Evolutionary conservation across 2,329 filamentous ascomycete genomes (phyloP), one percentile per base, ranked within the genome.

Genomic region (Verticillium albo-atrum): DNA sequence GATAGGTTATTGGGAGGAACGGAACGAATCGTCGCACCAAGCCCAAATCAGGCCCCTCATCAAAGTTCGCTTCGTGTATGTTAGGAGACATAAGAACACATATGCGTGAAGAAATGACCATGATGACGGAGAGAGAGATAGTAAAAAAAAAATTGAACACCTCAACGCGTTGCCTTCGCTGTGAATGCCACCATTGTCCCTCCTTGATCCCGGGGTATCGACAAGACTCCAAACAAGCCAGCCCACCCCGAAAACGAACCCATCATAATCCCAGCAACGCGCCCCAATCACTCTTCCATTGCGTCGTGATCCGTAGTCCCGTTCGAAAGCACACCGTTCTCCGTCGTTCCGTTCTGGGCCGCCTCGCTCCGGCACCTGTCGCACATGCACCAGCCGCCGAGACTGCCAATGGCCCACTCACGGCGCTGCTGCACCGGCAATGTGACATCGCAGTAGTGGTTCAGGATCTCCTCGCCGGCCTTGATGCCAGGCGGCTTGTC

Each of bases 381-480:
- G 75, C 95, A 99, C 81, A 91, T 88, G 76, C 95, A 99, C 74
- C 86, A 87, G 0, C 95, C 95, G 0, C 95, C 95, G 57, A 99
- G 78, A 61, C 92, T 93, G 5, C 94, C 95, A 54, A 81, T 79
- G 4, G 93, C 91, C 92, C 94, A 97, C 68, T 96, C 93, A 62
- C 95, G 85, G 60, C 95, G 84, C 70, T 95, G 85, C 65, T 88
- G 84, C 2, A 97, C 92, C 1, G 85, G 82, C 61, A 98, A 72
- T 23, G 85, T 81, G 57, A 97, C 82, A 75, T 98, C 95, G 72
- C 93, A 97, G 72, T 99, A 99, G 75, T 98, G 94, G 71, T 92
- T 96, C 63, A 96, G 74, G 52, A 98, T 87, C 77, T 99, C 94
- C 62, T 96, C 87, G 5, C 90, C 93, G 56, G 85, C 84, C 67